Base-by-base conservation (phyloP, 768 basidiomycete genomes). In the Suillus luteus region DNA sequence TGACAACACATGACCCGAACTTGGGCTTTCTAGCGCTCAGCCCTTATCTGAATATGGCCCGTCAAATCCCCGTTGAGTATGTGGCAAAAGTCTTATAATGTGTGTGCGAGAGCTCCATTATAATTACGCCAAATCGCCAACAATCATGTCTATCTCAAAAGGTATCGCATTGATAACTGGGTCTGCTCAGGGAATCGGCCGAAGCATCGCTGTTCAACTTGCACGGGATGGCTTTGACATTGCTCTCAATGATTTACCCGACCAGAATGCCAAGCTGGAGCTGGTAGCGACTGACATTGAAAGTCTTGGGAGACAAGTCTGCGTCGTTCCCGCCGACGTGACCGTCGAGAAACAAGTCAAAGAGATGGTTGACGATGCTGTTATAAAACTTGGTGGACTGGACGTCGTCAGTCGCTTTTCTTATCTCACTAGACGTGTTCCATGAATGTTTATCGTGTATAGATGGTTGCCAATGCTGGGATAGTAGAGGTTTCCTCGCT, bases 391-490 rank as follows among this genome's bases (percentile, higher is more conserved):
- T 17, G 66, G 70, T 8, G 62, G 63, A 31, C 31, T 67, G 19
- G 65, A 69, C 3, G 61, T 61, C 17, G 67, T 69, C 6, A 37
- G 67, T 70, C 12, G 48, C 44, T 55, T 27, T 19, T n/a, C 14
- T 31, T 54, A 31, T 52, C 51, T 52, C 27, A 19, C 9, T 19
- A 11, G 31, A 19, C 27, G 4, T 19, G 5, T 52, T 31, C 17
- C 51, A 9, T 52, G 51, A 31, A 31, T 19, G 8, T 31, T 10
- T 31, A 8, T 24, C 24, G 8, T 33, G 8, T 22, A 27, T 46
- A 69, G 73, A 74, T 73, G 73, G 64, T 73, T 6, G 73, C 71
- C 15, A 73, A 73, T 12, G 72, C 73, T 0, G 72, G 71, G 17
- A 12, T 71, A 11, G 19, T n/a, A 10, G 15, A n/a, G 12, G 0